Evolutionary conservation across 805 yeast genomes (phyloP).

Genomic region (Cephaloascus albidus): DNA sequence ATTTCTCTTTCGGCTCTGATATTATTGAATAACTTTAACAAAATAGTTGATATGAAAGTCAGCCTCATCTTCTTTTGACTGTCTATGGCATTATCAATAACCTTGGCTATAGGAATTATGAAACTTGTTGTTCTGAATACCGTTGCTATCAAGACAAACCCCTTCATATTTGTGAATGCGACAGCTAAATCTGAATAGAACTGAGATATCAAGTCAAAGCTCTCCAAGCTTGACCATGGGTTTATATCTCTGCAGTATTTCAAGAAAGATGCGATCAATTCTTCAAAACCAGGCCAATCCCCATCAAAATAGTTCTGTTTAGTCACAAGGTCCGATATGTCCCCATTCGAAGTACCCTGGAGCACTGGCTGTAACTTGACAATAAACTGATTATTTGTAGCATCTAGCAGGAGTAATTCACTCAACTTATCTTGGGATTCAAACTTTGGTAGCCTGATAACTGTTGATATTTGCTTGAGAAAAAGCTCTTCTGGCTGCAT

Average conservation of each 20-base stretch:
- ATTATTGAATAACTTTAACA: slow-evolving; percentile 52
- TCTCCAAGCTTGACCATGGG: slow-evolving; percentile 41
- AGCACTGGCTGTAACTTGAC: slow-evolving; percentile 14
- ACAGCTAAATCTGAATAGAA: slow-evolving; percentile 37
- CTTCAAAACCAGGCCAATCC: slow-evolving; percentile 39
- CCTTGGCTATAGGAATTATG: slow-evolving; percentile 35
- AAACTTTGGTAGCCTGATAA: slow-evolving; percentile 9
- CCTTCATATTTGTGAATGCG: slow-evolving; percentile 35
- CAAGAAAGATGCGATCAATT: slow-evolving; percentile 34
- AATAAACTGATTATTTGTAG: slow-evolving; percentile 15
- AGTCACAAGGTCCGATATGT: slow-evolving; percentile 12
- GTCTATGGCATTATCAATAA: slow-evolving; percentile 32
- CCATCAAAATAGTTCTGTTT: slow-evolving; percentile 14
- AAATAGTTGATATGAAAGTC: slow-evolving; percentile 40
- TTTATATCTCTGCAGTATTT: slow-evolving; percentile 38
- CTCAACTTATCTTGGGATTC: slow-evolving; percentile 13
- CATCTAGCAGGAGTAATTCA: slow-evolving; percentile 14
- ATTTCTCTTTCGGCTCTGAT: slow-evolving; percentile 39
- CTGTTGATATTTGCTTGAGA: slow-evolving; percentile 23
- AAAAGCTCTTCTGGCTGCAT: slow-evolving; percentile 16
- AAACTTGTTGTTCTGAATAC: slow-evolving; percentile 26
- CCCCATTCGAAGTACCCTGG: slow-evolving; percentile 6
- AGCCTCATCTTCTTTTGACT: slow-evolving; percentile 30
- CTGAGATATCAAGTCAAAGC: slow-evolving; percentile 44
- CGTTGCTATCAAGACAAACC: slow-evolving; percentile 24